Conservation (phyloP, 2,329 filamentous ascomycete genomes). For the Ophiosphaerella korrae region DNA sequence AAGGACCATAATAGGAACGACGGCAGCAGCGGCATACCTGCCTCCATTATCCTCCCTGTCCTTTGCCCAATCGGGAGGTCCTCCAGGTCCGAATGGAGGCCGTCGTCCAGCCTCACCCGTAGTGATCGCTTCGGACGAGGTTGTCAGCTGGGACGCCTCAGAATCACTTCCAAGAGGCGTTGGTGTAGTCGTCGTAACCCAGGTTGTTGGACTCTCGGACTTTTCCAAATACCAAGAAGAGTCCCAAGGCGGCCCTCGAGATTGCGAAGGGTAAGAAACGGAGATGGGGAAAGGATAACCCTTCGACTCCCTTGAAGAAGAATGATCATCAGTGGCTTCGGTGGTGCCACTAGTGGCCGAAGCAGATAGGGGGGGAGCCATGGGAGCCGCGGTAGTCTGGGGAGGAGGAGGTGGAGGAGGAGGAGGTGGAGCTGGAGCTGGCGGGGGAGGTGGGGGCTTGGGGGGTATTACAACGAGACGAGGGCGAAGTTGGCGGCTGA, state of each 20-base stretch:
- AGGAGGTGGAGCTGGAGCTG: no score
- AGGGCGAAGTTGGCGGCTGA: background rate
- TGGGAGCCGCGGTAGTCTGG: no score
- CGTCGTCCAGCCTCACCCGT: background rate
- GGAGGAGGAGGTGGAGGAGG: no score
- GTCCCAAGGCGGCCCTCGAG: no score
- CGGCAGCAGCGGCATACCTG: slow-evolving; percentile 30
- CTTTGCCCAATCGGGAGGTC: background rate
- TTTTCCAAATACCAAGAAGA: no score
- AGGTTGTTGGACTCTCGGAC: background rate
- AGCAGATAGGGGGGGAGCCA: no score
- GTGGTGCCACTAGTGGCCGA: no score
- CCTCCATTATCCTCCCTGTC: slow-evolving; percentile 14
- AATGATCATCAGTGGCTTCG: no score
- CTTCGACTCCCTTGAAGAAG: no score
- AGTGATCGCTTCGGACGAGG: background rate
- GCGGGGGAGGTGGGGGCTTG: no score
- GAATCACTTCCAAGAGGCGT: background rate
- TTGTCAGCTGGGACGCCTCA: background rate
- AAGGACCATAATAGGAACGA: slow-evolving; percentile 31
- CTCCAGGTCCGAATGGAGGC: background rate
- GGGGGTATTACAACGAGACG: background rate
- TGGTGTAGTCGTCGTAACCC: background rate
- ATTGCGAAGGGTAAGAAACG: no score
- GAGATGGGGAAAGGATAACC: no score